Evolutionary conservation across 176 grass and related monocot genomes (phyloP).

Genomic region (Phoenix dactylifera): DNA sequence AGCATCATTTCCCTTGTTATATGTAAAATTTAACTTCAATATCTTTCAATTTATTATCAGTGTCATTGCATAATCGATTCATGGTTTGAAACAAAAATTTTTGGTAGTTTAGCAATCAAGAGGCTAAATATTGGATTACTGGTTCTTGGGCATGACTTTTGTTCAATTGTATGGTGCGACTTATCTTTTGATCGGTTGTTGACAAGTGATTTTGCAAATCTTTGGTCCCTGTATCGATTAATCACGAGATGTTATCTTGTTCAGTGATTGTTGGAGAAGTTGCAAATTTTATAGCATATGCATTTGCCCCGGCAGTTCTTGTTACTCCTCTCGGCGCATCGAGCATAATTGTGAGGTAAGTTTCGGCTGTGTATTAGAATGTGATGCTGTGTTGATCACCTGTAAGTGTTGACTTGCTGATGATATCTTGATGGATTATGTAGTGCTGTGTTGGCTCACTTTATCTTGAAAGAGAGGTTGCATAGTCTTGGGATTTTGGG

Average conservation of each 20-base stretch:
- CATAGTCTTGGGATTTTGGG: constrained; percentile 74
- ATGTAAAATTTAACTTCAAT: too few species aligned
- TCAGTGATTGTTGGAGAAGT: constrained; percentile 90
- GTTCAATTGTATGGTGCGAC: too few species aligned
- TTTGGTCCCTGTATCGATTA: neutral
- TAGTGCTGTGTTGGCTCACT: constrained; percentile 93
- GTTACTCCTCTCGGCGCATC: constrained; percentile 92
- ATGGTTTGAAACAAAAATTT: too few species aligned
- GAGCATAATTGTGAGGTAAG: constrained; percentile 94
- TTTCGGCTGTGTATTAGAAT: neutral
- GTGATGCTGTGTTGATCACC: too few species aligned
- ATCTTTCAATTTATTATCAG: too few species aligned
- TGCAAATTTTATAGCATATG: constrained; percentile 91
- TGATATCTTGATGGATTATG: constrained; percentile 6
- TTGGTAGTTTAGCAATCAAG: too few species aligned
- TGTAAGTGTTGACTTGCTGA: neutral
- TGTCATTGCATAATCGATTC: too few species aligned
- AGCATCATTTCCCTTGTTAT: neutral
- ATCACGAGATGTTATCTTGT: neutral
- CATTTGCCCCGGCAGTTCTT: constrained; percentile 82
- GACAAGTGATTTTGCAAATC: too few species aligned
- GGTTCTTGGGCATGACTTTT: too few species aligned
- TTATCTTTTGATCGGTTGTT: too few species aligned
- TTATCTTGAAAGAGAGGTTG: constrained; percentile 83
- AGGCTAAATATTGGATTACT: too few species aligned